A percentile compares a stretch with the other conserved stretches of the same genome.
phyloP scores from a whole-genome alignment of 2,329 filamentous ascomycete genomes.

The Lomentospora prolificans region DNA sequence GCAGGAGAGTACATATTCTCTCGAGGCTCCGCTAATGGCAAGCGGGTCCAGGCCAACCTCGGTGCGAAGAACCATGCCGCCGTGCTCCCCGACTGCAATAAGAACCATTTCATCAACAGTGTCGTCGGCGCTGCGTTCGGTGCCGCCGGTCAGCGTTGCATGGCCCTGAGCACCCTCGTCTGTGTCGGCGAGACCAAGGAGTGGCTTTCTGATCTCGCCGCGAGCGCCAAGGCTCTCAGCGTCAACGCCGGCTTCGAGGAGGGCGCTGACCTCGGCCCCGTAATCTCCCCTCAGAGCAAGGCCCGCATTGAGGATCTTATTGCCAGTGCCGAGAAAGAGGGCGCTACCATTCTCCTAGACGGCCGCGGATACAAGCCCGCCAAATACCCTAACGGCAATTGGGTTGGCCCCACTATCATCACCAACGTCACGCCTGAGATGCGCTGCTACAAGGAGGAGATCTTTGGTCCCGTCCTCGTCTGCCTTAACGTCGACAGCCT shows the following conservation, averaged over 20 bases:
- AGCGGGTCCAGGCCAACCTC: slow-evolving; percentile 80
- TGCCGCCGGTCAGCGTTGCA: slow-evolving; percentile 76
- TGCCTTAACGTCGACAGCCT: slow-evolving; percentile 70
- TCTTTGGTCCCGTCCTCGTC: slow-evolving; percentile 77
- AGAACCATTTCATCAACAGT: slow-evolving; percentile 79
- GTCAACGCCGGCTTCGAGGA: slow-evolving; percentile 76
- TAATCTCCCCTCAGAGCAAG: slow-evolving; percentile 72
- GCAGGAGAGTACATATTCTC: slow-evolving; percentile 80
- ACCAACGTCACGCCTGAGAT: slow-evolving; percentile 70
- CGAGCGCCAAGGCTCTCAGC: slow-evolving; percentile 61
- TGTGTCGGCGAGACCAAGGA: slow-evolving; percentile 78
- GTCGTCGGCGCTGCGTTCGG: slow-evolving; percentile 78
- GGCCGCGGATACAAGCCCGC: slow-evolving; percentile 63
- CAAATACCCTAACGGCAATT: slow-evolving; percentile 70
- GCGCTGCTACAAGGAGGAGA: slow-evolving; percentile 78
- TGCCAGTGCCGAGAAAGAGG: slow-evolving; percentile 66
- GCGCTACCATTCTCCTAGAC: slow-evolving; percentile 73
- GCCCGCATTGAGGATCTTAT: slow-evolving; percentile 69
- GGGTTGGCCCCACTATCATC: slow-evolving; percentile 76
- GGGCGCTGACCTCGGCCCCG: slow-evolving; percentile 70
- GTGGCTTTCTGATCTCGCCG: slow-evolving; percentile 70
- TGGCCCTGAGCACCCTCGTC: slow-evolving; percentile 75
- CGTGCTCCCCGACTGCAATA: slow-evolving; percentile 78
- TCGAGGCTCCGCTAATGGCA: slow-evolving; percentile 72
- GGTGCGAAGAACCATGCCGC: slow-evolving; percentile 85